Conservation (phyloP, 768 basidiomycete species). For the Hysterangium stoloniferum region DNA sequence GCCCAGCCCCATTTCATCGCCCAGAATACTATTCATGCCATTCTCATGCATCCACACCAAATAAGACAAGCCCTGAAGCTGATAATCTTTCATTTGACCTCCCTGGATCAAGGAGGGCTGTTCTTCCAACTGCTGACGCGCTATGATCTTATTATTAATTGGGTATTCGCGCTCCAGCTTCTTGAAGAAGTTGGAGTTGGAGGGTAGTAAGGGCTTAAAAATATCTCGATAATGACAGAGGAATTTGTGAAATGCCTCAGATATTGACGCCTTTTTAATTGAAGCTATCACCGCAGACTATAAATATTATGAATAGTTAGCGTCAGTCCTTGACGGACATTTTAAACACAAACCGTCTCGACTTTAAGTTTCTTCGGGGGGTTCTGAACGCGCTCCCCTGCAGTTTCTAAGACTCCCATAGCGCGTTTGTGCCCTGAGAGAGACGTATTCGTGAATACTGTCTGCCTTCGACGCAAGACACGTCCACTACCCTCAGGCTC, state of each 20-base stretch:
- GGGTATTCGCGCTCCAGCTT: conserved; percentile 25
- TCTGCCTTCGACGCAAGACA: no score
- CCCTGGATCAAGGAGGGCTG: conserved; percentile 46
- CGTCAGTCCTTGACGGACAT: background rate
- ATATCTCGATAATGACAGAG: conserved; percentile 35
- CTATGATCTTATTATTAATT: conserved; percentile 19
- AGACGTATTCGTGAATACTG: no score
- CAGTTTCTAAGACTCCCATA: background rate
- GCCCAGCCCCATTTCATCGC: conserved; percentile 65
- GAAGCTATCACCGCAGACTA: background rate
- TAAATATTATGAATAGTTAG: background rate
- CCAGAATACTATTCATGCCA: conserved; percentile 65
- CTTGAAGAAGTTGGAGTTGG: conserved; percentile 30
- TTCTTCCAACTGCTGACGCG: conserved; percentile 31
- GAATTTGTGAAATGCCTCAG: conserved; percentile 39
- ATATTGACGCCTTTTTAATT: conserved; percentile 29
- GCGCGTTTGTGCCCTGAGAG: background rate
- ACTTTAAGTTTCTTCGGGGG: conserved; percentile 9
- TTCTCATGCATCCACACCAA: conserved; percentile 62
- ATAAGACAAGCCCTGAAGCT: conserved; percentile 60
- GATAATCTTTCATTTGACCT: conserved; percentile 67
- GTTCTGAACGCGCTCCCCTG: no score
- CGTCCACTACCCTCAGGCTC: no score
- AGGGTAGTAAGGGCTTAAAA: conserved; percentile 41
- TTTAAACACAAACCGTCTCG: background rate